Evolutionary conservation across 2,329 filamentous ascomycete genomes (phyloP), one percentile per base, ranked within the genome.

Genomic region (Alternaria brassicae): DNA sequence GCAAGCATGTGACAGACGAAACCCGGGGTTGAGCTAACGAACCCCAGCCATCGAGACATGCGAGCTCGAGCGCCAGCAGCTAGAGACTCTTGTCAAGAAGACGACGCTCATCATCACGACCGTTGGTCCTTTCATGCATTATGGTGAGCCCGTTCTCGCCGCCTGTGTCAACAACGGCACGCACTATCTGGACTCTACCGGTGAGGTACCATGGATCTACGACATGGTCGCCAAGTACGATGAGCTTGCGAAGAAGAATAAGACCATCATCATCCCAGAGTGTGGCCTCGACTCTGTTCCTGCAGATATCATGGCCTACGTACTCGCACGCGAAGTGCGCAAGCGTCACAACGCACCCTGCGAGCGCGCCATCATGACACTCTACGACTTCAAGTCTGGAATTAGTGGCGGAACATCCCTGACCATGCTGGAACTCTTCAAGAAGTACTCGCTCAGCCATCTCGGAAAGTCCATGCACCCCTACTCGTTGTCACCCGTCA

Each of bases 151-250:
- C 1, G 85, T 89, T 4, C 82, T 91, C 8, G 85, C 87, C 66
- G 88, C 88, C 6, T 90, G 88, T 70, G 87, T 86, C 3, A 80
- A 83, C 52, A 84, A 83, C 63, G 88, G 88, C 6, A 90, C 88
- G 4, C 88, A 90, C 72, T 90, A 90, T 68, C 76, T 90, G 54
- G 88, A 90, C 72, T 85, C 83, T 47, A 89, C 88, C 5, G 88
- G 88, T 47, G 88, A 90, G 72, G 82, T 84, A 0, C 85, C 86
- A 2, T 90, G 88, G 87, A 81, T 88, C 37, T 82, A 83, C 62
- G 82, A 86, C 45, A 88, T 89, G 78, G 82, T 89, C 56, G 75
- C 82, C 19, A 86, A 87, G 67, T 89, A 88, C 68, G 82, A 89
- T 62, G 81, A 82, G 8, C 81, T 79, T 1, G 88, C 88, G 6